Conservation (phyloP, 1,284 basidiomycete species). For the Earliella scabrosa region DNA sequence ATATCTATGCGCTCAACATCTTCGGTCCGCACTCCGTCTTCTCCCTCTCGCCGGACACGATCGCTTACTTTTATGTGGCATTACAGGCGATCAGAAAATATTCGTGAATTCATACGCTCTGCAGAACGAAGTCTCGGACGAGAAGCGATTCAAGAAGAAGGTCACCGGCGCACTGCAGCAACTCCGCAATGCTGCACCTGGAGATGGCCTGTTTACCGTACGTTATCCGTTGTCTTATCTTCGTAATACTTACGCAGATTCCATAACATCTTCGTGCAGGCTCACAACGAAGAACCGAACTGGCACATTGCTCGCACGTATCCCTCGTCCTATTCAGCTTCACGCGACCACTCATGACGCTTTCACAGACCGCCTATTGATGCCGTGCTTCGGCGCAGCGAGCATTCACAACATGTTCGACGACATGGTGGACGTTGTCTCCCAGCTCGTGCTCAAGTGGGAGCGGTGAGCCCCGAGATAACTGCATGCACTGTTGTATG, state of each 20-base stretch:
- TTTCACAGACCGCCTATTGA: slow-evolving; percentile 49
- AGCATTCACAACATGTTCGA: slow-evolving; percentile 51
- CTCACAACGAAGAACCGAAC: slow-evolving; percentile 46
- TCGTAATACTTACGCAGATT: background rate
- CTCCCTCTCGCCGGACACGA: background rate
- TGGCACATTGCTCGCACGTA: slow-evolving; percentile 52
- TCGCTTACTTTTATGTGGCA: background rate
- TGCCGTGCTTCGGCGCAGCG: slow-evolving; percentile 55
- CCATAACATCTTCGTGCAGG: slow-evolving; percentile 10
- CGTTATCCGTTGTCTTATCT: background rate
- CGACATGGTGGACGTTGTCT: slow-evolving; percentile 51
- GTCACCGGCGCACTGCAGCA: slow-evolving; percentile 38
- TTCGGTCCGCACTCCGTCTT: slow-evolving; percentile 34
- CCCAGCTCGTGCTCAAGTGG: slow-evolving; percentile 53
- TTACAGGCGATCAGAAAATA: slow-evolving; percentile 27
- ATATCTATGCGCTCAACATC: slow-evolving; percentile 47
- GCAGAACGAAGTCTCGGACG: slow-evolving; percentile 48
- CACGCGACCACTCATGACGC: background rate
- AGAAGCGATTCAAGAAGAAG: slow-evolving; percentile 48
- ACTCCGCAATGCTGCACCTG: slow-evolving; percentile 46
- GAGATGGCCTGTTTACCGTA: slow-evolving; percentile 50
- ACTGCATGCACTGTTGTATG: background rate
- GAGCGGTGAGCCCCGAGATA: slow-evolving; percentile 43
- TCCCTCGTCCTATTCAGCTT: background rate
- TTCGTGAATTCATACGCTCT: slow-evolving; percentile 43